phyloP scores from a whole-genome alignment of 2,329 filamentous ascomycete species.

The Cryoendolithus antarcticus region DNA sequence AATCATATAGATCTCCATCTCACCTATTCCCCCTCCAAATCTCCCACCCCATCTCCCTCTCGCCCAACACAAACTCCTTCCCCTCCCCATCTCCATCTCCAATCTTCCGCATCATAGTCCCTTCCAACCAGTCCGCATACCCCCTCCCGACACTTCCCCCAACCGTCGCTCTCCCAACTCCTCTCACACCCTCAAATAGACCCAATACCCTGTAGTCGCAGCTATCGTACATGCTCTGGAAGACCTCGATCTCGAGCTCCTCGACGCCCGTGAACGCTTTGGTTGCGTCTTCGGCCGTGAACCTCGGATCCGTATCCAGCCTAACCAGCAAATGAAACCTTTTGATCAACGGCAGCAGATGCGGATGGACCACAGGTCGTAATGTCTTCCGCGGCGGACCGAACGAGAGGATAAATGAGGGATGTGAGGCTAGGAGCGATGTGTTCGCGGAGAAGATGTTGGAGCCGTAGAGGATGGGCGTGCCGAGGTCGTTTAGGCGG shows the following conservation, averaged over 20 bases:
- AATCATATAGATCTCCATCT: too few species aligned
- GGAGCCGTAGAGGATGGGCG: slow-evolving; percentile 34
- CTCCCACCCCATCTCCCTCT: too few species aligned
- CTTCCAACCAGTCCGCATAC: slow-evolving; percentile 34
- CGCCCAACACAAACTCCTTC: slow-evolving; percentile 9
- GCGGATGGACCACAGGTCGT: slow-evolving; percentile 25
- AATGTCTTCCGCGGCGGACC: slow-evolving; percentile 11
- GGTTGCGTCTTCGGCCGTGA: slow-evolving; percentile 26
- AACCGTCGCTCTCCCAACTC: slow-evolving; percentile 32
- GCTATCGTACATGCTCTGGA: slow-evolving; percentile 33
- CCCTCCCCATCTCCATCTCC: slow-evolving; percentile 8
- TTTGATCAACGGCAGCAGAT: slow-evolving; percentile 25
- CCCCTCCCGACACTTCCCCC: slow-evolving; percentile 29
- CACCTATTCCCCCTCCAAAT: too few species aligned
- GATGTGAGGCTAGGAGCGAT: slow-evolving; percentile 32
- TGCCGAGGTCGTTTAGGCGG: slow-evolving; percentile 29
- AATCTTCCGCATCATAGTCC: slow-evolving; percentile 29
- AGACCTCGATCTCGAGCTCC: slow-evolving; percentile 37
- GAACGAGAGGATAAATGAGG: slow-evolving; percentile 25
- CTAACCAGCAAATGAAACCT: slow-evolving; percentile 35
- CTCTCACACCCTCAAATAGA: slow-evolving; percentile 35
- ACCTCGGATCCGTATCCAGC: slow-evolving; percentile 38
- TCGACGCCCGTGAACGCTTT: slow-evolving; percentile 35
- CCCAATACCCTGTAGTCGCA: slow-evolving; percentile 31
- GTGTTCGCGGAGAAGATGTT: slow-evolving; percentile 40